Base-by-base conservation (phyloP, 176 grass and related monocot species). In the Sorghum bicolor region DNA sequence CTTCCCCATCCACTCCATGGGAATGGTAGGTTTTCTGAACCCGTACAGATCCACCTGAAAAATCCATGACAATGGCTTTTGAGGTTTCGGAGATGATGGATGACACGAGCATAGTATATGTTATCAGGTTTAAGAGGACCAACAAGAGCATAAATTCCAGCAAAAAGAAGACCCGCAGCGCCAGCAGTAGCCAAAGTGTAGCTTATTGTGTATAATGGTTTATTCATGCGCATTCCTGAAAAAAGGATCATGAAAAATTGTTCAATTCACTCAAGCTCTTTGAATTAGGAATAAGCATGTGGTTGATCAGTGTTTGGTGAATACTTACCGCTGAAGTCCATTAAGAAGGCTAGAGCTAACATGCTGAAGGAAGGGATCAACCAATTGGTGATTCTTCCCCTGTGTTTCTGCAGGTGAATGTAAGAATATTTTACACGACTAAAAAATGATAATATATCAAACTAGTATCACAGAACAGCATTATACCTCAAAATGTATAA, bases 1-100 rank as follows among this genome's bases (percentile, higher is more conserved):
- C 40, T 39, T 90, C 37, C 96, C 96, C 37, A 98, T 87, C 89
- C 89, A 98, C 53, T 98, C 96, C 86, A 98, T 90, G 15, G 80
- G 64, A 20, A 74, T 66, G 63, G 89, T 85, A 28, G 83, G 85
- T 40, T 77, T 82, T 62, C 91, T 91, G 67, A 89, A 93, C 28
- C 91, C 91, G 67, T 83, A 92, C 71, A 97, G 38, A 81, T 97
- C 94, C 74, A 97, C 92, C 94, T 97, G 63, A 68, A 94, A 70
- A 5, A 30, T 67, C 24, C 26, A 75, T 5, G 41, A 10, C n/a
- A 55, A 41, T 40, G 48, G 44, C 26, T 50, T 61, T 6, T 32
- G 19, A 68, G 28, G 31, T 77, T 65, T 79, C 43, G 43, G 74
- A 72, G 24, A 52, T 73, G 5, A 40, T 53, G 36, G 19, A 37